Base-by-base conservation (phyloP, 2,329 filamentous ascomycete species). In the Botrytis pseudocinerea region DNA sequence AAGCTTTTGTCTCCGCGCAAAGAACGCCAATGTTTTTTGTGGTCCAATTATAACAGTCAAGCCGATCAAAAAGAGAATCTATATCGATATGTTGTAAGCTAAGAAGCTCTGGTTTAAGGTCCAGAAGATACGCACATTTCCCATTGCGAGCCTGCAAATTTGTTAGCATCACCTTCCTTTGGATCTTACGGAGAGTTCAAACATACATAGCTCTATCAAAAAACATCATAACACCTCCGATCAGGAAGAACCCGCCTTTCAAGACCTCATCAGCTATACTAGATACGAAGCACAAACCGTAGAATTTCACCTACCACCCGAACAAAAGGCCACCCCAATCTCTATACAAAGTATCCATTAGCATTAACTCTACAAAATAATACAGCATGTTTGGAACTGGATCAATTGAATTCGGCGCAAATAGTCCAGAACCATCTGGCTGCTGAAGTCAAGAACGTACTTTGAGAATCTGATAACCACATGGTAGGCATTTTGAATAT, bases 1-100 rank as follows among this genome's bases (percentile, higher is more conserved):
- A 79, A 93, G 89, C 83, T 99, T 99, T 82, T 98, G 94, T 78
- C 91, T 91, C 75, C 96, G 92, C 69, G 94, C 93, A 86, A 99
- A 99, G 90, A 99, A 99, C 81, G 92, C 86, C 76, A 95, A 86
- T 0, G 96, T 98, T 82, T 98, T 98, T 82, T 92, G 89, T 38
- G 93, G 89, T 61, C 96, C 96, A 84, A 99, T 97, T 79, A 98
- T 97, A 74, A 98, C 92, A 44, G 95, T 97, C 40, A 99, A 90
- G 82, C 96, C 96, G 85, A 97, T 93, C 71, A 99, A 90, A 87
- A 99, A 98, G 82, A 99, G 94, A 83, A 99, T 97, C 94, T 97
- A 79, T 75, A 75, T 75, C 65, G 72, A 64, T 61, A 44, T 44
- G 60, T 42, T 63, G 44, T 70, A 40, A 69, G 70, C 22, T 40